Conservation (phyloP, 2,329 filamentous ascomycete genomes). For the Elsinoe perseae region DNA sequence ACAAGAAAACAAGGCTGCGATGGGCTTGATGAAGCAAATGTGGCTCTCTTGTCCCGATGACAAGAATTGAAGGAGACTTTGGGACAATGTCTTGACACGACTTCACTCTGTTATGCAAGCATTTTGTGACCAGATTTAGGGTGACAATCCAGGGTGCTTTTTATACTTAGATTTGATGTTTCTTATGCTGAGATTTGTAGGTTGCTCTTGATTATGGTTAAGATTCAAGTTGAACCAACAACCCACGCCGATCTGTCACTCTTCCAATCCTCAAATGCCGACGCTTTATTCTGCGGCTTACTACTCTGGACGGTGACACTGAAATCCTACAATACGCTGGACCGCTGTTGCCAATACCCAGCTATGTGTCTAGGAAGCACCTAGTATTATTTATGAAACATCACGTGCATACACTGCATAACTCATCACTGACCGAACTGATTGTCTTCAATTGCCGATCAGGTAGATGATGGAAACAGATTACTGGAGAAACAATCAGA, state of each 20-base stretch:
- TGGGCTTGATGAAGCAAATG: constrained; percentile 6
- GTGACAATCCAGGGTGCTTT: neutral
- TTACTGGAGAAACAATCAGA: neutral
- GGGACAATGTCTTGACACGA: neutral
- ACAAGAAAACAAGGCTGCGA: neutral
- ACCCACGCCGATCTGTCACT: neutral
- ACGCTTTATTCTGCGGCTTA: neutral
- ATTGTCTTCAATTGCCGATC: neutral
- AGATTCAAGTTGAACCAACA: neutral
- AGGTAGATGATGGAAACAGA: neutral
- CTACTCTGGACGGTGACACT: neutral
- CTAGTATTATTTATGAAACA: neutral
- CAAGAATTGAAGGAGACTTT: neutral
- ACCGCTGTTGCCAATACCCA: neutral
- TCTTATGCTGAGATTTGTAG: neutral
- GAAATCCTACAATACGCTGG: neutral
- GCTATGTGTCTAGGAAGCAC: neutral
- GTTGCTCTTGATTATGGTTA: neutral
- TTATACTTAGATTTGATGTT: no score
- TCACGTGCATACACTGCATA: neutral
- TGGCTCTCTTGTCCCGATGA: constrained; percentile 6
- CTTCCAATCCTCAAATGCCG: neutral
- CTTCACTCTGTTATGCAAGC: neutral
- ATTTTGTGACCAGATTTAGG: neutral
- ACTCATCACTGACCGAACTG: neutral